These are phyloP conservation scores for Penicillium canescens DNA, from an alignment of 495 filamentous ascomycete genomes.

Conservation along the genomic window DNA sequence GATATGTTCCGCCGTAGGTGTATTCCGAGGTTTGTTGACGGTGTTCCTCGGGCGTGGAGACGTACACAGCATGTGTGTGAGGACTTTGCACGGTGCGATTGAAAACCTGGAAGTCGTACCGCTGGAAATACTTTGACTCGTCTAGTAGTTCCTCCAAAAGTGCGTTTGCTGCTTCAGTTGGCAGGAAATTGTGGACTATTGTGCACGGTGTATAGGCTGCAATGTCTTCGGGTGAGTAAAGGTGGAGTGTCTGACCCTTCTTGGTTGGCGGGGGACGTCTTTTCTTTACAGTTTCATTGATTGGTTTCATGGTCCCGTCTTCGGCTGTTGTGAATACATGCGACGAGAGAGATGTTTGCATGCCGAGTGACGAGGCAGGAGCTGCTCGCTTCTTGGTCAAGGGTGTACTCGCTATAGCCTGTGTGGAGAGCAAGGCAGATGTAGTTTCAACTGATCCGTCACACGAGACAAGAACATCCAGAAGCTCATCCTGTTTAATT, in stretches of 20 bases:
- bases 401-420: constrained; percentile 11
- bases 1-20: constrained; percentile 74
- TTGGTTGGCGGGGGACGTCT: constrained; percentile 50
- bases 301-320: constrained; percentile 26
- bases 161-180: constrained; percentile 63
- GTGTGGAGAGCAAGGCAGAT: constrained; percentile 48
- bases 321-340: constrained; percentile 36
- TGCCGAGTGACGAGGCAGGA: constrained; percentile 19
- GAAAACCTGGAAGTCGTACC: constrained; percentile 79
- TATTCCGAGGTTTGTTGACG: constrained; percentile 72
- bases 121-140: constrained; percentile 73
- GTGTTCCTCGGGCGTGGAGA: constrained; percentile 62
- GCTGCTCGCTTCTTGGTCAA: constrained; percentile 32
- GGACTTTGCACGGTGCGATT: constrained; percentile 79
- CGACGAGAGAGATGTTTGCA: constrained; percentile 47
- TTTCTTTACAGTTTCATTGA: constrained; percentile 38
- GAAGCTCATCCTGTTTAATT: constrained; percentile 60
- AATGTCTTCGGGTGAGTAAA: constrained; percentile 78
- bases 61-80: constrained; percentile 80
- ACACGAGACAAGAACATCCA: constrained; percentile 76
- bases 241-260: constrained; percentile 79
- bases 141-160: constrained; percentile 74
- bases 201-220: constrained; percentile 81
- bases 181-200: constrained; percentile 89
- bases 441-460: constrained; percentile 74